A percentile compares a stretch with the other conserved stretches of the same genome.
Conservation (phyloP, 768 basidiomycete species). For the Auricularia sp. region DNA sequence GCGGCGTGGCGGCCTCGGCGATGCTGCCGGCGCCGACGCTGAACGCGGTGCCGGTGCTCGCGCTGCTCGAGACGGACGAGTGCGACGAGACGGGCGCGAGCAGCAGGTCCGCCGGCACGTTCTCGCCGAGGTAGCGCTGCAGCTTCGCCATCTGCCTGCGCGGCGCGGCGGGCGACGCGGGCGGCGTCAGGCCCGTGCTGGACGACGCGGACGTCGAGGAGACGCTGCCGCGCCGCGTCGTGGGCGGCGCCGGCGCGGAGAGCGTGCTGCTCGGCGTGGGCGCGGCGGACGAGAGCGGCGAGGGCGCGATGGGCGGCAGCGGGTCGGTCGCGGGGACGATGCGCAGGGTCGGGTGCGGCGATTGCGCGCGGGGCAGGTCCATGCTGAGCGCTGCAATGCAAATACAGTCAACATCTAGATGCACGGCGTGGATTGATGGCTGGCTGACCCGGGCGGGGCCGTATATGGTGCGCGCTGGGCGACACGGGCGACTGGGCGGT, state of each 20-base stretch:
- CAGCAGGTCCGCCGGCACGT: constrained; percentile 47
- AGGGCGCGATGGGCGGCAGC: neutral
- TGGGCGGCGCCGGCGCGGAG: neutral
- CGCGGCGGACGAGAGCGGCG: neutral
- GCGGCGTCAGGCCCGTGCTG: neutral
- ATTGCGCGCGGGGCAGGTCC: neutral
- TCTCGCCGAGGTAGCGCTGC: constrained; percentile 47
- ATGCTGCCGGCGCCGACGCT: neutral
- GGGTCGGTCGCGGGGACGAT: neutral
- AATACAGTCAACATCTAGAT: neutral
- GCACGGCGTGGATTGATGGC: too few relatives aligned
- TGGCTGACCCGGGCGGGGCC: too few relatives aligned
- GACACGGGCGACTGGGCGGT: too few relatives aligned
- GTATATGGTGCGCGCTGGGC: too few relatives aligned
- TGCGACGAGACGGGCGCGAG: constrained; percentile 23
- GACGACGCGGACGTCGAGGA: too few relatives aligned
- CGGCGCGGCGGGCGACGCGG: neutral
- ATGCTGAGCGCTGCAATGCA: neutral
- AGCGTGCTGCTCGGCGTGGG: neutral
- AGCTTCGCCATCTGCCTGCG: constrained; percentile 40
- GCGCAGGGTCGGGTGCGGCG: neutral
- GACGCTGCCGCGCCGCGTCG: neutral
- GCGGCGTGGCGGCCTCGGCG: neutral
- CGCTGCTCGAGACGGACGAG: neutral
- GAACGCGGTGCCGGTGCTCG: neutral